These are phyloP conservation scores for Eimeria sp. DNA, from an alignment of 169 alveolate genomes.

Conservation along the genomic window DNA sequence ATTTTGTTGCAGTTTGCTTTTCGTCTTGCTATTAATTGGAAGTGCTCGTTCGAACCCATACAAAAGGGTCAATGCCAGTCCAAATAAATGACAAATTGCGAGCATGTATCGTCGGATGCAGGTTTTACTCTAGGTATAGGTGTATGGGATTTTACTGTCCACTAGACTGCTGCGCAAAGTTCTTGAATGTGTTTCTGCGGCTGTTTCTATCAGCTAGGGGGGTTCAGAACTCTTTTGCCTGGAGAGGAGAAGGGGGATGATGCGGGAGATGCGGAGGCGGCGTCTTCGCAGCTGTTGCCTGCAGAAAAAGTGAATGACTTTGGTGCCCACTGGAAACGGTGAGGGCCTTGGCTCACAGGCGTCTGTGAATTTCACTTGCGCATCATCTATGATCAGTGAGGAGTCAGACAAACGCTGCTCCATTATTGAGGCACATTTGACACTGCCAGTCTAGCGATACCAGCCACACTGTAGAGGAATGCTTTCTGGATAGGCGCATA, in stretches of 20 bases:
- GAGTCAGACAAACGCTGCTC: not conserved
- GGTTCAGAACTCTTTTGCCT: constrained; percentile 92
- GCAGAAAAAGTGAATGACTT: constrained; percentile 92
- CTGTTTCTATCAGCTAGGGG: constrained; percentile 87
- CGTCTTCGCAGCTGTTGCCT: constrained; percentile 87
- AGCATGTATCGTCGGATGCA: not conserved
- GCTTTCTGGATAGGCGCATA: not conserved
- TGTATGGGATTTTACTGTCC: not conserved
- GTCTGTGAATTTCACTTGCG: not conserved
- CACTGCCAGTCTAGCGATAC: not conserved
- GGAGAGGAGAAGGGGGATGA: constrained; percentile 85
- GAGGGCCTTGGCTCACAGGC: constrained; percentile 20
- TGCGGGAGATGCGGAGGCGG: constrained; percentile 79
- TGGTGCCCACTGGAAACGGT: constrained; percentile 92
- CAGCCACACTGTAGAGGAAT: not conserved
- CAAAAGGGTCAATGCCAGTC: not conserved
- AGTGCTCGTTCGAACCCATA: not conserved
- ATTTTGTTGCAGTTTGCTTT: not conserved
- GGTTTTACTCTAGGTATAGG: not conserved
- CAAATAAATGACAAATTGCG: not conserved
- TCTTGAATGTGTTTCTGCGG: not conserved
- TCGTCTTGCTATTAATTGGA: not conserved
- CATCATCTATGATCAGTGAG: not conserved
- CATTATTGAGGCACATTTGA: not conserved
- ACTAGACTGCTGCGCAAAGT: not conserved